phyloP scores from a whole-genome alignment of 2,329 filamentous ascomycete species.

The Drechslerella coelobrocha region DNA sequence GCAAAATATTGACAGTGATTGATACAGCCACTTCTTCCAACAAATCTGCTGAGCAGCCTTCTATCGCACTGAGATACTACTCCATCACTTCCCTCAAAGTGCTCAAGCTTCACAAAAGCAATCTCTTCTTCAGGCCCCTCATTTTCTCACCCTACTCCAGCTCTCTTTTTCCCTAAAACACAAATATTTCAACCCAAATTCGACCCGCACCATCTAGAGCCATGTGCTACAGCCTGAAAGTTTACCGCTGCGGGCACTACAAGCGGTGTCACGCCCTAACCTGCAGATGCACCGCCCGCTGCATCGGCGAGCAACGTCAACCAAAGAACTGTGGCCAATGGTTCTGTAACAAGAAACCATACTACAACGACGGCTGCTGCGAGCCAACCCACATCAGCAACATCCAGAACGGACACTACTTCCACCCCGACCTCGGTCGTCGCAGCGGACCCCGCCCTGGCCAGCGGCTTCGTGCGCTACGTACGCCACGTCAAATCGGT shows the following conservation, averaged over 20 bases:
- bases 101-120: too few species aligned
- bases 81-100: too few species aligned
- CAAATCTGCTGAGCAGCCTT: too few species aligned
- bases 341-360: conserved; percentile 37
- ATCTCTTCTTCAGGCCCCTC: not conserved
- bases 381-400: conserved; percentile 24
- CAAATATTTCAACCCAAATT: not conserved
- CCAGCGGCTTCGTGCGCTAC: conserved; percentile 8
- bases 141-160: too few species aligned
- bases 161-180: conserved; percentile 1
- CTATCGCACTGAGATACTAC: too few species aligned
- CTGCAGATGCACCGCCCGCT: conserved; percentile 24
- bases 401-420: conserved; percentile 18
- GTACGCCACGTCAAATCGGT: not conserved
- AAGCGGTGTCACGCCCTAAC: conserved; percentile 4
- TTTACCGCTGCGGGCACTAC: conserved; percentile 41
- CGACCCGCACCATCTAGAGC: not conserved
- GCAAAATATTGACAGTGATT: too few species aligned
- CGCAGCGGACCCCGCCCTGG: conserved; percentile 9
- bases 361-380: conserved; percentile 30
- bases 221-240: conserved; percentile 35
- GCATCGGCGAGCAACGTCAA: conserved; percentile 29
- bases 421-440: conserved; percentile 19
- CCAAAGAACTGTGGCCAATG: conserved; percentile 25
- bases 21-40: too few species aligned